Base-by-base conservation (phyloP, 1,284 basidiomycete species). In the Dichomitus squalens region DNA sequence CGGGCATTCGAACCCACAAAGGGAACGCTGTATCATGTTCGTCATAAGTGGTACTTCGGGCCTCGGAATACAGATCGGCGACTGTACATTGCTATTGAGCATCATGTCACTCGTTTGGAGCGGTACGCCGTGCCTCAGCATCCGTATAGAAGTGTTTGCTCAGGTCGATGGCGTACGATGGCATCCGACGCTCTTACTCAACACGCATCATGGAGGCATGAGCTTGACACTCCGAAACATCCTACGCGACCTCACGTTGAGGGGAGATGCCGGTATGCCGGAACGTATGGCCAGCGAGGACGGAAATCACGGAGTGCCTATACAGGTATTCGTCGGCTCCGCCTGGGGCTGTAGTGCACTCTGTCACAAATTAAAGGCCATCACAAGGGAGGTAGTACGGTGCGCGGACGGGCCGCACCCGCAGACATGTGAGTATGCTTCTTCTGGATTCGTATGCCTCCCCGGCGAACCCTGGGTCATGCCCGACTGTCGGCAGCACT, bases 31-130 rank as follows among this genome's bases (percentile, higher is more conserved):
- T n/a, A 5, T 34, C 20, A 11, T 20, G 21, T 23, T 3, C 48
- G 53, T 40, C 57, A 51, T 50, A 35, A 52, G 53, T 31, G 34
- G 43, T 16, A 38, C 29, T 29, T 8, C 12, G 11, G 29, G n/a
- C n/a, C n/a, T n/a, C n/a, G n/a, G n/a, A n/a, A n/a, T n/a, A n/a
- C n/a, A n/a, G n/a, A n/a, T n/a, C n/a, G n/a, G 31, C 31, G 16
- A 44, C 41, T 18, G 12, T 11, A 41, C 12, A 16, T 6, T 41
- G 40, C 21, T 41, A 44, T 44, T 44, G 41, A 8, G 3, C 5
- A 16, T 23, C 16, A 7, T 27, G 21, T 16, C n/a, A 4, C 3
- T 43, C 16, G n/a, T 16, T 25, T 25, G 41, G 40, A 9, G 35
- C 39, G 23, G 11, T 44, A 29, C 25, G 16, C 18, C 25, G 23